Evolutionary conservation across 2,329 filamentous ascomycete species (phyloP), one percentile per base, ranked within the genome.

Genomic region (Alternaria rosae): DNA sequence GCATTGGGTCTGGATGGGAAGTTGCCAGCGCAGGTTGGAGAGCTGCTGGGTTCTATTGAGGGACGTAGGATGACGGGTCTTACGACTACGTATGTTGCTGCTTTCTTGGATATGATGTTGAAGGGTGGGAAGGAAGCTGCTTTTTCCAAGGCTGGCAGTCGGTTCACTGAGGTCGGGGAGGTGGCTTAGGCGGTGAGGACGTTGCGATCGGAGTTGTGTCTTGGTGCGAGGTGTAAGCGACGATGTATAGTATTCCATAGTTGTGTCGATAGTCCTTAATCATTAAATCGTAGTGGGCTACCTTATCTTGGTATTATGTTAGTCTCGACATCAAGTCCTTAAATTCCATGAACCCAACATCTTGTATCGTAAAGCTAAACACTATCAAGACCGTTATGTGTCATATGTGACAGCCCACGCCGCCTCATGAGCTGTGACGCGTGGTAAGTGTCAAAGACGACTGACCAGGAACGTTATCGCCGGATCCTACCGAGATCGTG

Each of bases 51-150:
- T 10, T 62, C 45, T 9, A 47, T 73, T 6, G 69, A 74, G 30
- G 73, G 73, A 0, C 30, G 53, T 6, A 61, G 65, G 35, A 71
- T 70, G 67, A 65, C 64, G 59, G 53, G 64, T 2, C 26, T 75
- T 8, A 73, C 66, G 0, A 68, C 67, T 9, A 55, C 64, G 15
- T 72, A 71, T 42, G 56, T 71, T 13, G 62, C 55, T 1, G 59
- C 62, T 5, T 75, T 76, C 23, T 47, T 75, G 38, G 64, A 74
- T 26, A 57, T 68, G 47, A 59, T 70, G 5, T 44, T 73, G 17
- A 73, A 71, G 57, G 60, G 50, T 25, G 57, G 66, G 2, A 41
- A 48, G 8, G 51, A 65, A 35, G 25, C n/a, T 13, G 32, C 23
- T 4, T 54, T 70, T 23, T 7, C 41, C 2, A n/a, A 54, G 9